These are phyloP conservation scores for Plasmodium adleri DNA, from an alignment of 169 alveolate species.

Conservation along the genomic window DNA sequence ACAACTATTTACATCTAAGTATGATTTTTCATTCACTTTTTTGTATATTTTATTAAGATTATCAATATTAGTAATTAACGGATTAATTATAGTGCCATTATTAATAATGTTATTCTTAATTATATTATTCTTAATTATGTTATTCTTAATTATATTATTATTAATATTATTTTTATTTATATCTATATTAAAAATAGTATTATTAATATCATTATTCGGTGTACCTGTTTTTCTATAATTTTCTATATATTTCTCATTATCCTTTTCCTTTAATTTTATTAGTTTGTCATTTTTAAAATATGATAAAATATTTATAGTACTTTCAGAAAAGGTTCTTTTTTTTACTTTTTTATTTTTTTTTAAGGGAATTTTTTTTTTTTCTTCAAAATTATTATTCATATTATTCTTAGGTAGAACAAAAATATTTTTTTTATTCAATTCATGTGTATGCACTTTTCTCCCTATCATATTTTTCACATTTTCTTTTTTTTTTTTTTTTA, in stretches of 20 bases:
- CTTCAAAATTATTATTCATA: background rate
- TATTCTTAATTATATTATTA: background rate
- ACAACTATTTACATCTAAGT: background rate
- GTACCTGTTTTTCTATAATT: background rate
- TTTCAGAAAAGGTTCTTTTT: conserved; percentile 61
- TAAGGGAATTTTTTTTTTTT: conserved; percentile 5
- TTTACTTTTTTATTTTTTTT: conserved; percentile 26
- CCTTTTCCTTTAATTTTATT: background rate
- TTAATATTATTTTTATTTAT: background rate
- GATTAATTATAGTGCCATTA: background rate
- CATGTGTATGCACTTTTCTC: too few relatives aligned
- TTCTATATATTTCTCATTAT: background rate
- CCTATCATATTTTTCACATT: too few relatives aligned
- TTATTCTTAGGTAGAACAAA: too few relatives aligned
- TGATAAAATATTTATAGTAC: conserved; percentile 33
- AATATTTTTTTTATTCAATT: too few relatives aligned
- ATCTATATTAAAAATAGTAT: background rate
- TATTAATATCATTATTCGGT: background rate
- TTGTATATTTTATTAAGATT: background rate
- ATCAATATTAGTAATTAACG: background rate
- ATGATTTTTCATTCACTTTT: background rate
- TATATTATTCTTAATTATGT: background rate
- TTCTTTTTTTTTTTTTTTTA: too few relatives aligned
- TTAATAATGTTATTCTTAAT: background rate
- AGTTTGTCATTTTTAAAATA: conserved; percentile 19